A percentile compares a stretch with the other conserved stretches of the same genome.
Conservation (phyloP, 495 filamentous ascomycete genomes). For the Corynascus novoguineensis region DNA sequence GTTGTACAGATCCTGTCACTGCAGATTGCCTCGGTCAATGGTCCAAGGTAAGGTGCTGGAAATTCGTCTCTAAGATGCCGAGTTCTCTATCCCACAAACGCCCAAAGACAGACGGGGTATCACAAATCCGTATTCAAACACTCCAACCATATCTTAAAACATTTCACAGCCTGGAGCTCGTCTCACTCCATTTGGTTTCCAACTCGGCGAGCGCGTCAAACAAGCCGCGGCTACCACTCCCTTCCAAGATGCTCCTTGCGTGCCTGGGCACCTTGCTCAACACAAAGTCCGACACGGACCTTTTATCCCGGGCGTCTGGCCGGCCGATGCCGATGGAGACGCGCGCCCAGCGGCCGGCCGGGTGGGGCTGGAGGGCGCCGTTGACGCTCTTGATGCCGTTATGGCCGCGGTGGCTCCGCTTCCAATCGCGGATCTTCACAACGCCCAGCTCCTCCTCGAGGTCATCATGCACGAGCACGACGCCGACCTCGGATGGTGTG, state of each 20-base stretch:
- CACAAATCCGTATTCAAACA: not conserved
- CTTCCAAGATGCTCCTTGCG: conserved; percentile 46
- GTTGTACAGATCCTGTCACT: no score
- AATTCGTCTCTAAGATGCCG: not conserved
- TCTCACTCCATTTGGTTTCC: conserved; percentile 32
- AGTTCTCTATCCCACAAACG: not conserved
- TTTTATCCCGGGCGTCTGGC: conserved; percentile 52
- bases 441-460: conserved; percentile 64
- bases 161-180: not conserved
- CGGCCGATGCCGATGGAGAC: conserved; percentile 71
- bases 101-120: conserved; percentile 5
- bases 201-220: conserved; percentile 47
- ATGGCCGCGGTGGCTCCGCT: conserved; percentile 66
- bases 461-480: conserved; percentile 82
- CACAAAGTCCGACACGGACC: conserved; percentile 61
- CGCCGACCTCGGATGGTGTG: conserved; percentile 33
- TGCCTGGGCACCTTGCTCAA: conserved; percentile 52
- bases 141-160: no score
- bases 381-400: conserved; percentile 71
- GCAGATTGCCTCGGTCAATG: no score
- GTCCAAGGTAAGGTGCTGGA: no score
- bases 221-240: conserved; percentile 46
- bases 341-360: conserved; percentile 32
- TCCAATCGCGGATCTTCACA: conserved; percentile 50
- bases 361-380: conserved; percentile 37